phyloP scores from a whole-genome alignment of 768 basidiomycete species.

The Calvatia gigantea region DNA sequence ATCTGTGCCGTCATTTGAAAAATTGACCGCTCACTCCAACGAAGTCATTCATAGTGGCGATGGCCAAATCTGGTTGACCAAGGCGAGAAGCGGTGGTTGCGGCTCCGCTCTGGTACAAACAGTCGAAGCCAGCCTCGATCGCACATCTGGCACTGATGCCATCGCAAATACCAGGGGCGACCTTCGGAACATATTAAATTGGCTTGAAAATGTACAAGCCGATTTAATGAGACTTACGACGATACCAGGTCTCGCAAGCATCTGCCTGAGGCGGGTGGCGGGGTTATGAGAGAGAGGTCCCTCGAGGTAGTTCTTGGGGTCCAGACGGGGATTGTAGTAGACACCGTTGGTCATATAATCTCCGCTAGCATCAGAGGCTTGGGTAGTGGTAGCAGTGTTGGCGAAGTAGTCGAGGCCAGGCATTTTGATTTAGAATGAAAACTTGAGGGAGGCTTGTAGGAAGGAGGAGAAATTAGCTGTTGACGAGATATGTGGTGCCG shows the following conservation, averaged over 20 bases:
- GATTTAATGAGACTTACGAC: slow-evolving; percentile 42
- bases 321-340: slow-evolving; percentile 65
- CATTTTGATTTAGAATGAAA: background rate
- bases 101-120: slow-evolving; percentile 76
- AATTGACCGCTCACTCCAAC: slow-evolving; percentile 41
- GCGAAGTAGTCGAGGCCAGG: slow-evolving; percentile 9
- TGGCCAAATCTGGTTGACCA: slow-evolving; percentile 72
- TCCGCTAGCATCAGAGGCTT: background rate
- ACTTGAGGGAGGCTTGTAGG: background rate
- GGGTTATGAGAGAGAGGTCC: slow-evolving; percentile 63
- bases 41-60: slow-evolving; percentile 75
- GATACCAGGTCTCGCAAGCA: slow-evolving; percentile 64
- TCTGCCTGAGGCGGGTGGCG: slow-evolving; percentile 61
- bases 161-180: slow-evolving; percentile 70
- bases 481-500: background rate
- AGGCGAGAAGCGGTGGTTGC: slow-evolving; percentile 77
- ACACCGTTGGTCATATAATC: slow-evolving; percentile 15
- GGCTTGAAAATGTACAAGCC: background rate
- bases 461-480: background rate
- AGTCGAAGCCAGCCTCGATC: slow-evolving; percentile 71
- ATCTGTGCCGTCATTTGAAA: background rate
- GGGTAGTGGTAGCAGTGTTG: background rate
- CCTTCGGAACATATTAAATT: slow-evolving; percentile 26
- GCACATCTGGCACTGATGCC: slow-evolving; percentile 73
- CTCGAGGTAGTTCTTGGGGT: slow-evolving; percentile 62